phyloP scores from a whole-genome alignment of 331 rosid genomes.

The Pyracantha coccinea region DNA sequence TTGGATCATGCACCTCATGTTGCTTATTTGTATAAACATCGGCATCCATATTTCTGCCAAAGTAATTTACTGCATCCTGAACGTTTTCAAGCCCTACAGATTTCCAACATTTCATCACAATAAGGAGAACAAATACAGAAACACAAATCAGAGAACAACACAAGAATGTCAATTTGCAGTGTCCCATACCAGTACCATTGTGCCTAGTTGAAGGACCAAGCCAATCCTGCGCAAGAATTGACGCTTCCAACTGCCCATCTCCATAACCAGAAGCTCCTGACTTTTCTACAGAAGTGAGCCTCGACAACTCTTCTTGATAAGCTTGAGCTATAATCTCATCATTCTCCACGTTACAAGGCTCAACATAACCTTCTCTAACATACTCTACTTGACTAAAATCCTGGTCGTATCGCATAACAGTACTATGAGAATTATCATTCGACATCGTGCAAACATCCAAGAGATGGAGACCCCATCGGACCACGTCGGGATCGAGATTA shows the following conservation, averaged over 20 bases:
- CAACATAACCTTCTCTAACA: slow-evolving; percentile 64
- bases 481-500: slow-evolving; percentile 76
- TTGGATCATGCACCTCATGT: slow-evolving; percentile 2
- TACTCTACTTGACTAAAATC: slow-evolving; percentile 57
- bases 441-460: slow-evolving; percentile 72
- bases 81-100: slow-evolving; percentile 36
- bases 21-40: slow-evolving; percentile 24
- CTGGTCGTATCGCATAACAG: slow-evolving; percentile 39
- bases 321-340: slow-evolving; percentile 91
- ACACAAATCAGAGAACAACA: slow-evolving; percentile 3
- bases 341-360: slow-evolving; percentile 43
- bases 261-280: slow-evolving; percentile 33
- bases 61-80: slow-evolving; percentile 24
- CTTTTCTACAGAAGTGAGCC: slow-evolving; percentile 43
- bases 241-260: slow-evolving; percentile 34
- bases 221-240: slow-evolving; percentile 77
- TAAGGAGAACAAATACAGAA: not conserved
- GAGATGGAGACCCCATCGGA: slow-evolving; percentile 87
- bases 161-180: slow-evolving; percentile 6
- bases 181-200: slow-evolving; percentile 31
- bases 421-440: slow-evolving; percentile 37
- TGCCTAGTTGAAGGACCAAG: slow-evolving; percentile 38
- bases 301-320: slow-evolving; percentile 74
- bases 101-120: slow-evolving; percentile 23
- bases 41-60: slow-evolving; percentile 20